Evolutionary conservation across 1,139 yeast species (phyloP), one percentile per base, ranked within the genome.

Genomic region (Protomyces pachydermus): DNA sequence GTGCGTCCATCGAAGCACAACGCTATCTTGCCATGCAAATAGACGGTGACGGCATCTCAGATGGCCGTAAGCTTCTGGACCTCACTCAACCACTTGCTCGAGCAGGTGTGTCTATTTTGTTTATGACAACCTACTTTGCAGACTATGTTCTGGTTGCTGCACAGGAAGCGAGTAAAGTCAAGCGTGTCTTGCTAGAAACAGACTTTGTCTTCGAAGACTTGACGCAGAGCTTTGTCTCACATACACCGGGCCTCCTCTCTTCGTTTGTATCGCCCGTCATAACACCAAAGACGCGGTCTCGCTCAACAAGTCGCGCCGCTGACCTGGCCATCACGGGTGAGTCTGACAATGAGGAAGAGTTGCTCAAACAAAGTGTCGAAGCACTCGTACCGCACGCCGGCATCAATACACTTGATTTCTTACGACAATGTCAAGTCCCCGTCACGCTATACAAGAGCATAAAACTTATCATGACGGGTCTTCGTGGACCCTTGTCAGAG

Each of bases 71-170:
- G 53, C 84, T 86, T 9, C 72, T 86, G 61, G 83, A 82, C 65
- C 74, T 86, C 37, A 84, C 88, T 0, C 78, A 80, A 60, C 91
- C 91, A 2, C 75, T 86, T 23, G 81, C 87, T 0, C 78, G 79
- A 46, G 83, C 84, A 61, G 79, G 79, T 16, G 83, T 86, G 42
- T 79, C 89, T 2, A 76, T 86, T 39, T 85, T 84, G 71, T 86
- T 85, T 73, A 74, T 86, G 51, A 82, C 86, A 14, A 84, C 86
- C 51, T 87, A 86, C 74, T 85, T 84, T 70, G 81, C 85, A 61
- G 88, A 86, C 72, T 82, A 84, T 58, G 87, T 86, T n/a, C 76
- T 86, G 50, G 80, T 85, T 18, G 90, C 91, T 0, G 73, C 72
- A 52, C 69, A 73, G 3, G 77, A 45, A 18, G 55, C 54, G 23